Conservation (phyloP, 768 basidiomycete species). For the Xerocomus brunneocitrinus region DNA sequence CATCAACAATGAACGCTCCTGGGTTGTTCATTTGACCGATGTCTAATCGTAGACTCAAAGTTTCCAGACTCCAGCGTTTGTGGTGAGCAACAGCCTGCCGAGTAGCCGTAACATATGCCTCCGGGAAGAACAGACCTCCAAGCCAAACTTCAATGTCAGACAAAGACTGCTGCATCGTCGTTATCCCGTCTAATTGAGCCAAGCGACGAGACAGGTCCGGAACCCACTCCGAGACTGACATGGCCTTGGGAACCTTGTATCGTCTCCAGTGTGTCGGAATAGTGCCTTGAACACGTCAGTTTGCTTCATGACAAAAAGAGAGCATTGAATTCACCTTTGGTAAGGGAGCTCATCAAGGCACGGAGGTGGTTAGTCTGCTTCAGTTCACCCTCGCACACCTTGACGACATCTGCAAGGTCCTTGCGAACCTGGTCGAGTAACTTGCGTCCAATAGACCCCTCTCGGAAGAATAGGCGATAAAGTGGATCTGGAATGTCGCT, state of each 20-base stretch:
- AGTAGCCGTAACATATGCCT: slow-evolving; percentile 93
- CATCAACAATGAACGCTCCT: slow-evolving; percentile 81
- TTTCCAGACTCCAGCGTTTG: slow-evolving; percentile 91
- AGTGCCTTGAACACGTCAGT: slow-evolving; percentile 51
- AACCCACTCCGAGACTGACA: slow-evolving; percentile 85
- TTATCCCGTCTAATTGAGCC: slow-evolving; percentile 73
- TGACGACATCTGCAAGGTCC: slow-evolving; percentile 77
- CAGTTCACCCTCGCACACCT: slow-evolving; percentile 79
- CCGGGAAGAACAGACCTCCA: slow-evolving; percentile 93
- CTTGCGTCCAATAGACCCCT: slow-evolving; percentile 74
- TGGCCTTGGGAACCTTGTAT: slow-evolving; percentile 81
- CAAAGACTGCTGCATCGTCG: slow-evolving; percentile 48
- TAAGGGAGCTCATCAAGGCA: slow-evolving; percentile 83
- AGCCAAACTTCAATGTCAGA: slow-evolving; percentile 82
- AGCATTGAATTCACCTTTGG: slow-evolving; percentile 61
- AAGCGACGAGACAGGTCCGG: slow-evolving; percentile 76
- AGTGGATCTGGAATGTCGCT: slow-evolving; percentile 79
- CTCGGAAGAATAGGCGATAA: slow-evolving; percentile 83
- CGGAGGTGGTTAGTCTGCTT: slow-evolving; percentile 97
- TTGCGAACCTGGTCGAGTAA: slow-evolving; percentile 74
- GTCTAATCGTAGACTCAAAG: slow-evolving; percentile 72
- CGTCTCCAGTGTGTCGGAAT: slow-evolving; percentile 85
- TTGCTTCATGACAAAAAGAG: neutral
- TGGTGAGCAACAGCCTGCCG: slow-evolving; percentile 93
- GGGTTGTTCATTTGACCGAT: slow-evolving; percentile 77